phyloP scores from a whole-genome alignment of 2,329 filamentous ascomycete species.

The Sarocladium kiliense region DNA sequence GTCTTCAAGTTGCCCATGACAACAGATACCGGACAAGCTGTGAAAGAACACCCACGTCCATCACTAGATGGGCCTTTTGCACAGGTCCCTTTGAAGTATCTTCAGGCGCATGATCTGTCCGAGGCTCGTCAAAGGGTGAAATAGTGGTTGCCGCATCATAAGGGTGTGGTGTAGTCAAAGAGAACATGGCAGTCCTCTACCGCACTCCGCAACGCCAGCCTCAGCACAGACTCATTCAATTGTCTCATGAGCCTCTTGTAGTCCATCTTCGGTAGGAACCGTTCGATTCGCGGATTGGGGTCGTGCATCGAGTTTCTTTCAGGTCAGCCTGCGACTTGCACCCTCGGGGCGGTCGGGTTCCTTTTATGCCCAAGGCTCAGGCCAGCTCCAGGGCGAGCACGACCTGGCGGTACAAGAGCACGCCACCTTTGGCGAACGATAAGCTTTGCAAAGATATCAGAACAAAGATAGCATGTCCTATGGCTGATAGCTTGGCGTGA shows the following conservation, averaged over 20 bases:
- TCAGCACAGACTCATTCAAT: neutral
- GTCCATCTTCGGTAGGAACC: neutral
- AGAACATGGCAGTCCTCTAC: too few relatives aligned
- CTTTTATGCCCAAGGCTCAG: neutral
- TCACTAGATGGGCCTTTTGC: neutral
- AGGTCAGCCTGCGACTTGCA: neutral
- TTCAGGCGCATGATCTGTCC: neutral
- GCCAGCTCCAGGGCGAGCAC: neutral
- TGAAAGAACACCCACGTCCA: neutral
- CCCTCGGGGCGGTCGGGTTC: neutral
- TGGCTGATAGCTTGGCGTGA: constrained; percentile 8
- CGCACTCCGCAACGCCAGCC: too few relatives aligned
- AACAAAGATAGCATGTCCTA: neutral
- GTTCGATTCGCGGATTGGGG: neutral
- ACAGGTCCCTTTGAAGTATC: too few relatives aligned
- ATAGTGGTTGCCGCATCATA: neutral
- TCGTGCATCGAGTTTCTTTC: neutral
- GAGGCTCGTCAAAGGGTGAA: neutral
- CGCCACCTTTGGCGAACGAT: neutral
- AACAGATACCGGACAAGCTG: neutral
- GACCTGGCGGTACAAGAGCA: neutral
- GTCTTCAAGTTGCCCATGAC: neutral
- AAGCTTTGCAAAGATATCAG: neutral
- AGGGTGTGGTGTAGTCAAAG: neutral
- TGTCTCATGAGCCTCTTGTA: neutral